Evolutionary conservation across 2,329 filamentous ascomycete species (phyloP).

Genomic region (Talaromyces sp.): DNA sequence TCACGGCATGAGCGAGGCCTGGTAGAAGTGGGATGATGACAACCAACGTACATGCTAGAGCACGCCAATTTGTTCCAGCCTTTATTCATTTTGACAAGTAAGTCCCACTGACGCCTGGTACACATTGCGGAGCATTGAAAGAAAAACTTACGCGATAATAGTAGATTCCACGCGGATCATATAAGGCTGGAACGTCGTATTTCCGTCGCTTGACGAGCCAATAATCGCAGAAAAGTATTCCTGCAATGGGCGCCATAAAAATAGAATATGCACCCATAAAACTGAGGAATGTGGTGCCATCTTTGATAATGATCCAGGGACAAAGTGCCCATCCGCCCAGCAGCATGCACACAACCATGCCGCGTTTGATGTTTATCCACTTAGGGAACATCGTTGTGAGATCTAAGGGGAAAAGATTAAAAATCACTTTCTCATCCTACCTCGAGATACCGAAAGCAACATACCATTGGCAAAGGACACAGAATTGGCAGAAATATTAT

Average conservation of each 20-base stretch:
- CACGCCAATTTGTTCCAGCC: slow-evolving; percentile 17
- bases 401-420: background rate
- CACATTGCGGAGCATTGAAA: background rate
- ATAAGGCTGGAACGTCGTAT: slow-evolving; percentile 17
- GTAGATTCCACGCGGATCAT: slow-evolving; percentile 15
- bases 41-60: slow-evolving; percentile 9
- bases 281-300: slow-evolving; percentile 11
- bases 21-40: slow-evolving; percentile 13
- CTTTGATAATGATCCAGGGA: slow-evolving; percentile 15
- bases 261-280: slow-evolving; percentile 17
- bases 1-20: slow-evolving; percentile 13
- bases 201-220: slow-evolving; percentile 15
- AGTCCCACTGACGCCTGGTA: background rate
- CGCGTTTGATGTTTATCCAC: slow-evolving; percentile 16
- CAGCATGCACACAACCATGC: slow-evolving; percentile 15
- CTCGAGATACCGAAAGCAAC: background rate
- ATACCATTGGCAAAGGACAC: slow-evolving; percentile 15
- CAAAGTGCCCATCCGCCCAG: slow-evolving; percentile 13
- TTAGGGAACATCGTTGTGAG: slow-evolving; percentile 16
- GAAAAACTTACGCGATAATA: slow-evolving; percentile 10
- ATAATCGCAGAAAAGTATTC: slow-evolving; percentile 15
- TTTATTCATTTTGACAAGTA: background rate
- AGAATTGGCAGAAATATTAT: slow-evolving; percentile 15
- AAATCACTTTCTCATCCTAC: background rate
- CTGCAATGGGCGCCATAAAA: slow-evolving; percentile 16